Base-by-base conservation (phyloP, 495 filamentous ascomycete species). In the Jackrogersella multiformis region DNA sequence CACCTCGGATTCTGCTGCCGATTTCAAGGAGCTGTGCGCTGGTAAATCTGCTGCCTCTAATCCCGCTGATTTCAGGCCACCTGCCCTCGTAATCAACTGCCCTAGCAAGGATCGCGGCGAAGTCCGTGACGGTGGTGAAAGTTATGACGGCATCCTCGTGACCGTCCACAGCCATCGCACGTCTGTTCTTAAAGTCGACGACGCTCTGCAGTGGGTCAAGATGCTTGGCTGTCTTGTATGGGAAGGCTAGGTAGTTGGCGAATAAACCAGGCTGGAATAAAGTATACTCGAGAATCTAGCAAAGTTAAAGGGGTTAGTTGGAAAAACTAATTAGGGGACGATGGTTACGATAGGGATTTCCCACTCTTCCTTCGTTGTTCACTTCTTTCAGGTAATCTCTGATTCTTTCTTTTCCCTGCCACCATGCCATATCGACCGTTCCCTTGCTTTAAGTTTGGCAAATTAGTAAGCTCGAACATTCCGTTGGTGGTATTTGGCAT, bases 201-300 rank as follows among this genome's bases (percentile, higher is more conserved):
- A 73, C 39, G 0, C 56, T 78, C 4, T 84, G 61, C 1, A 84
- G 54, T 0, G 73, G 74, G 4, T 66, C 55, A 4, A 89, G n/a
- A 61, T 88, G 70, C 46, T 81, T 84, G 15, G 81, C 45, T 6
- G 85, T 80, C 61, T 80, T 77, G 36, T 84, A 71, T 0, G 87
- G 86, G 26, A 60, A 61, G 12, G 84, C 80, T 0, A 87, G 62
- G 63, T 87, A 88, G 68, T 88, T 71, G 0, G 82, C 23, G 70
- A 88, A 85, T 1, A 85, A 16, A 2, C 86, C 87, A 0, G 82
- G 81, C 35, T 86, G 82, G 64, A 89, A 88, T 2, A 88, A 72
- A 2, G 72, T 78, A 70, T 89, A 89, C 59, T 88, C 83, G 23
- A 89, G 80, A 36, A 86, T 76, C 85, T 86, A 44, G n/a, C n/a